Evolutionary conservation across 352 stramenopile genomes (phyloP).

Genomic region (Pythium guiyangense): DNA sequence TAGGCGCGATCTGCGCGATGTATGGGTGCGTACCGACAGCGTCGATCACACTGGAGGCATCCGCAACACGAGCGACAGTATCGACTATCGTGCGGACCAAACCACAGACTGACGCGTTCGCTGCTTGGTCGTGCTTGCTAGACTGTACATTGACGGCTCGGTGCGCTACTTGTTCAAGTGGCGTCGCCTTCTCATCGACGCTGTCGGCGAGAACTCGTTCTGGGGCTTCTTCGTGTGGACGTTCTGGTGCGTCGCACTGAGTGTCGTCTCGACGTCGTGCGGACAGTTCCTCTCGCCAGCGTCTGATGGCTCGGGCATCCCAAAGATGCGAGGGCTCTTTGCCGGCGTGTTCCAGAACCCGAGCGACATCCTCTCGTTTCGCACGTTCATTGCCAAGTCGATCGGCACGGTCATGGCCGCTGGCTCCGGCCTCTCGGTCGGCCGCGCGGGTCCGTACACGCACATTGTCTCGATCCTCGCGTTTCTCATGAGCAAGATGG

Average conservation of each 20-base stretch:
- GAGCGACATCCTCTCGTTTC: constrained; percentile 51
- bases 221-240: constrained; percentile 59
- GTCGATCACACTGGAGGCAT: not conserved
- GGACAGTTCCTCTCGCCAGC: constrained; percentile 53
- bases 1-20: constrained; percentile 51
- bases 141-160: constrained; percentile 61
- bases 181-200: constrained; percentile 49
- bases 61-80: not conserved
- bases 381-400: constrained; percentile 62
- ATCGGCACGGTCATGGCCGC: constrained; percentile 62
- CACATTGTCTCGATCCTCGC: constrained; percentile 77
- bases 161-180: constrained; percentile 63
- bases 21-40: constrained; percentile 40
- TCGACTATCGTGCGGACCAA: too few relatives aligned
- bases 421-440: constrained; percentile 61
- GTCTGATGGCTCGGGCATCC: constrained; percentile 76
- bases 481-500: constrained; percentile 56
- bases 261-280: constrained; percentile 52
- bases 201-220: constrained; percentile 51
- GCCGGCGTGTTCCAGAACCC: constrained; percentile 75
- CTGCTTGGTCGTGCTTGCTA: constrained; percentile 8
- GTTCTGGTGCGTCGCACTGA: constrained; percentile 52
- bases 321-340: constrained; percentile 68
- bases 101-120: too few relatives aligned
- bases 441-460: constrained; percentile 63